Conservation (phyloP, 345 rosid species). For the Lumnitzera racemosa region DNA sequence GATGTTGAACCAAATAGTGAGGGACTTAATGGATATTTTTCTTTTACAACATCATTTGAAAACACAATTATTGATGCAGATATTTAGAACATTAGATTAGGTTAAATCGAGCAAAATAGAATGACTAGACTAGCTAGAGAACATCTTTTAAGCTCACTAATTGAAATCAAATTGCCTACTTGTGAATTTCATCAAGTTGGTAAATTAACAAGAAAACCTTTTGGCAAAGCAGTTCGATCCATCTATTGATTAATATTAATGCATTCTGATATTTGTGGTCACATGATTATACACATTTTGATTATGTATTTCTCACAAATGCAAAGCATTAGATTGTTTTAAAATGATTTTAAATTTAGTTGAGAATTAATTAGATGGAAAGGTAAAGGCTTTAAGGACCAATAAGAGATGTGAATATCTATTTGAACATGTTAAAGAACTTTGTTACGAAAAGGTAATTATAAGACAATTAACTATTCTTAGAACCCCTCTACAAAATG, state of each 20-base stretch:
- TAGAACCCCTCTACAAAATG: background rate
- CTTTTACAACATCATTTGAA: background rate
- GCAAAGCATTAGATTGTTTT: no score
- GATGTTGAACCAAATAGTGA: background rate
- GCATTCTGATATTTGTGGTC: no score
- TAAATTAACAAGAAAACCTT: no score
- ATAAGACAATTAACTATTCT: background rate
- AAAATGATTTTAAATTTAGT: no score
- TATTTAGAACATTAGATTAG: background rate
- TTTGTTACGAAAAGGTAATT: background rate
- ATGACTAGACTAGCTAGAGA: background rate
- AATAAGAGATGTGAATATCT: background rate
- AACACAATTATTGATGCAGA: background rate
- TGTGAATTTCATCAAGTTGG: no score
- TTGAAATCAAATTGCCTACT: no score
- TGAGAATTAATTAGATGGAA: background rate
- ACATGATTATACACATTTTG: no score
- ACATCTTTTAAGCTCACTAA: background rate
- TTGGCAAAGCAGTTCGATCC: no score
- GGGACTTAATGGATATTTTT: background rate
- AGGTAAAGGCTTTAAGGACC: background rate
- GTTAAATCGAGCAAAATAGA: background rate
- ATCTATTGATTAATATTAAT: no score
- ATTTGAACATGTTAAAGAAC: background rate
- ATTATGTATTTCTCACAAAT: no score